Evolutionary conservation across 768 basidiomycete species (phyloP).

Genomic region (Pilatotrama ljubarskyi): DNA sequence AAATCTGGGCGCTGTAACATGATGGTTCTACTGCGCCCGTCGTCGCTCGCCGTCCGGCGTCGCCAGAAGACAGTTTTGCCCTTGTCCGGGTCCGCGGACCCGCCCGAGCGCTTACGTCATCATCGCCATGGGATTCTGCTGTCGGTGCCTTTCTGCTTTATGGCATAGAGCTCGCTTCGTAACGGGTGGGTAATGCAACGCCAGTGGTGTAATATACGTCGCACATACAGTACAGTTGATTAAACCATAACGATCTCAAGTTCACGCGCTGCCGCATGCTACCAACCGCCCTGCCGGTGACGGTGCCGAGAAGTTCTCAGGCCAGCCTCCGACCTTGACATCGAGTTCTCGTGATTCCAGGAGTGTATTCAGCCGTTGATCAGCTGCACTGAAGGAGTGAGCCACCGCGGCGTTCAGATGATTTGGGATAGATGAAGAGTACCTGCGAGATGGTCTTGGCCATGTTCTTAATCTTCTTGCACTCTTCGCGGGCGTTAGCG

Average conservation of each 20-base stretch:
- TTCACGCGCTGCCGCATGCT: slow-evolving; percentile 8
- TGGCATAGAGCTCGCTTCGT: neutral
- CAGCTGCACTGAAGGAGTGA: neutral
- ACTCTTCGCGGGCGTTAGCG: slow-evolving; percentile 59
- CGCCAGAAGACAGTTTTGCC: neutral
- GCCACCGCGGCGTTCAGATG: neutral
- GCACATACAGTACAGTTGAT: slow-evolving; percentile 19
- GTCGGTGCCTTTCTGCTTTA: neutral
- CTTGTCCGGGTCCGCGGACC: neutral
- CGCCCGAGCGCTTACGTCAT: neutral
- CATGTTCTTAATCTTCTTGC: slow-evolving; percentile 60
- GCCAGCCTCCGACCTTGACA: too few species aligned
- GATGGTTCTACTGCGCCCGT: neutral
- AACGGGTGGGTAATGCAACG: slow-evolving; percentile 7
- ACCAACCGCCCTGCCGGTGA: neutral
- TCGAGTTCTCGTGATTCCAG: neutral
- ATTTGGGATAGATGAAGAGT: neutral
- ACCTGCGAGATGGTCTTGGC: slow-evolving; percentile 44
- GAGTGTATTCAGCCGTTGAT: slow-evolving; percentile 9
- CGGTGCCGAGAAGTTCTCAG: neutral
- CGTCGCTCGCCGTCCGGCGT: neutral
- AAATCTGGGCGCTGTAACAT: slow-evolving; percentile 87
- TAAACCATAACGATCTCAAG: slow-evolving; percentile 6
- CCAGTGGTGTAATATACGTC: slow-evolving; percentile 17
- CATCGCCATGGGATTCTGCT: neutral